phyloP scores from a whole-genome alignment of 768 basidiomycete species.

The Suillus placidus region DNA sequence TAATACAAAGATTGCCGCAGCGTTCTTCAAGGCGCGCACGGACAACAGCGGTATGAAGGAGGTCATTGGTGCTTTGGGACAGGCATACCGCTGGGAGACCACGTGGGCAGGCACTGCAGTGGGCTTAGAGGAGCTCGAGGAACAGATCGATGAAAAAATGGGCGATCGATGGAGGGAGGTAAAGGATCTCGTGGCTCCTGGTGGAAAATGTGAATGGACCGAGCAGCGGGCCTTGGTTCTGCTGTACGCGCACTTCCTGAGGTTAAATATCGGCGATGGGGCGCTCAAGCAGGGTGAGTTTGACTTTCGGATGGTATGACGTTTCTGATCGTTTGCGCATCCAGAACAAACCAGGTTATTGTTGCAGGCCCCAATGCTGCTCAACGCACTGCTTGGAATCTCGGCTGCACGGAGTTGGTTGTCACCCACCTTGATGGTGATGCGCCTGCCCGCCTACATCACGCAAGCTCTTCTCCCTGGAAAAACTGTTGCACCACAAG shows the following conservation, averaged over 20 bases:
- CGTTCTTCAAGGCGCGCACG: conserved; percentile 84
- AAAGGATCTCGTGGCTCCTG: conserved; percentile 44
- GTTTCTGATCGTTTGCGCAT: conserved; percentile 2
- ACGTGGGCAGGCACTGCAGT: conserved; percentile 29
- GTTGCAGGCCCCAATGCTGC: conserved; percentile 68
- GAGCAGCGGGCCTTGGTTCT: no score
- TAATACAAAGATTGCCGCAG: conserved; percentile 75
- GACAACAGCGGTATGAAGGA: conserved; percentile 79
- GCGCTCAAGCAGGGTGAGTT: conserved; percentile 73
- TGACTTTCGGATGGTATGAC: neutral
- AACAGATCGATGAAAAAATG: conserved; percentile 48
- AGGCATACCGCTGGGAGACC: conserved; percentile 64
- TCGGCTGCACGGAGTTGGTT: no score
- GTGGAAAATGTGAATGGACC: no score
- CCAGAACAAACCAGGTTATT: conserved; percentile 74
- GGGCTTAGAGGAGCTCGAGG: conserved; percentile 55
- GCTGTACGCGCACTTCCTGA: no score
- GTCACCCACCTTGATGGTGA: no score
- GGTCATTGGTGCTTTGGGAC: conserved; percentile 69
- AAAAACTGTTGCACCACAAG: no score
- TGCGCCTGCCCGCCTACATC: no score
- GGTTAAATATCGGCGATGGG: no score
- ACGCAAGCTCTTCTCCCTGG: no score
- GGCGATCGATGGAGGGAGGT: conserved; percentile 60
- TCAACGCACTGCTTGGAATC: no score